These are phyloP conservation scores for Chiua sp. DNA, from an alignment of 1,284 basidiomycete species.

Conservation along the genomic window DNA sequence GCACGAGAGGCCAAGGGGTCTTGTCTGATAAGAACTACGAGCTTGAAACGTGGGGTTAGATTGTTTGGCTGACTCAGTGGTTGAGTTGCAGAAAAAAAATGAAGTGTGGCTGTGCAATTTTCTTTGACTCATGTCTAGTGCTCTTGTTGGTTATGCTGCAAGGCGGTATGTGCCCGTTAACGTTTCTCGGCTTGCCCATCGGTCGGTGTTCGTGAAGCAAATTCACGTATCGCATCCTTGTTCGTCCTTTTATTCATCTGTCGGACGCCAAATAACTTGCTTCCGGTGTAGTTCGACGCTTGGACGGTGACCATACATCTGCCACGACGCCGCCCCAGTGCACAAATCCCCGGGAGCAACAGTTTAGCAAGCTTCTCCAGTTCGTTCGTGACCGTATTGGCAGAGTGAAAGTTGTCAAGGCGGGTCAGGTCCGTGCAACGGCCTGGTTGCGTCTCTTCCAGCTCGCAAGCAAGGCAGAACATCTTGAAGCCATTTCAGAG, in stretches of 20 bases:
- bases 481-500: slow-evolving; percentile 50
- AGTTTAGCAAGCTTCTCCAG: slow-evolving; percentile 30
- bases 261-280: slow-evolving; percentile 4
- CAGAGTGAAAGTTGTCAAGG: slow-evolving; percentile 31
- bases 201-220: slow-evolving; percentile 9
- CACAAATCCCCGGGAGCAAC: slow-evolving; percentile 20
- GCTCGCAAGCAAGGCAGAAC: slow-evolving; percentile 51
- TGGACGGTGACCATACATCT: background rate
- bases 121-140: slow-evolving; percentile 21
- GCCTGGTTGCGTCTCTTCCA: slow-evolving; percentile 55
- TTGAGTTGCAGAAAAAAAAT: background rate
- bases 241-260: slow-evolving; percentile 13
- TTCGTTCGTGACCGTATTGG: slow-evolving; percentile 38
- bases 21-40: no score
- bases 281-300: slow-evolving; percentile 19
- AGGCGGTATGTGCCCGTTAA: slow-evolving; percentile 14
- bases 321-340: background rate
- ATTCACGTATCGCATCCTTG: slow-evolving; percentile 25
- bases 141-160: slow-evolving; percentile 14
- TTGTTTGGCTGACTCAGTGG: no score
- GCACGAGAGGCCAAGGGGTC: background rate
- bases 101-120: background rate
- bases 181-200: slow-evolving; percentile 5
- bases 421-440: slow-evolving; percentile 32
- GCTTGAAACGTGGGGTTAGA: no score